Evolutionary conservation across 2,329 filamentous ascomycete species (phyloP).

Genomic region (Fusarium nurragi): DNA sequence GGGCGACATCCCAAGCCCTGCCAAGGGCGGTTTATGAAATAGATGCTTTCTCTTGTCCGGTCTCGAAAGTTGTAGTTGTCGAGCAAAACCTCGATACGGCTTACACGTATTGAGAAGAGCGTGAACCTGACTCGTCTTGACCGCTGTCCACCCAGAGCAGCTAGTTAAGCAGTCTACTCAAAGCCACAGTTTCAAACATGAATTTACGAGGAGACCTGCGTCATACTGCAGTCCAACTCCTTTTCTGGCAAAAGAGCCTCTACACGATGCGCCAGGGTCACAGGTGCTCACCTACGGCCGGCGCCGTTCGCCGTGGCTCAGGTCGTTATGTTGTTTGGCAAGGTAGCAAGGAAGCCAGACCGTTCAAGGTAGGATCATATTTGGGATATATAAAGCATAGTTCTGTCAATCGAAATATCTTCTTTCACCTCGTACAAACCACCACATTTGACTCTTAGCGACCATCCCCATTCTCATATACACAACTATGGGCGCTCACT

Average conservation of each 20-base stretch:
- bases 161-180: too few relatives aligned
- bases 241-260: too few relatives aligned
- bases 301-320: not conserved
- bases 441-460: not conserved
- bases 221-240: too few relatives aligned
- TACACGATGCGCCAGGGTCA: too few relatives aligned
- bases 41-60: not conserved
- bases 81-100: not conserved
- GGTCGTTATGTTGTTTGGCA: not conserved
- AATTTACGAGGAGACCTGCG: too few relatives aligned
- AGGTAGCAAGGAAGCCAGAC: not conserved
- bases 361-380: not conserved
- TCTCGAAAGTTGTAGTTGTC: not conserved
- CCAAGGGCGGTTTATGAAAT: not conserved
- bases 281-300: too few relatives aligned
- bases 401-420: not conserved
- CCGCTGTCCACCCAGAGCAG: too few relatives aligned
- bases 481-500: not conserved
- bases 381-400: not conserved
- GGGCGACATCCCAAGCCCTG: not conserved
- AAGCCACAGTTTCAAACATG: too few relatives aligned
- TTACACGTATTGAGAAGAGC: not conserved
- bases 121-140: too few relatives aligned
- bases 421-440: not conserved
- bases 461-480: not conserved